phyloP scores from a whole-genome alignment of 2,329 filamentous ascomycete genomes.

The Xylaria sp. region DNA sequence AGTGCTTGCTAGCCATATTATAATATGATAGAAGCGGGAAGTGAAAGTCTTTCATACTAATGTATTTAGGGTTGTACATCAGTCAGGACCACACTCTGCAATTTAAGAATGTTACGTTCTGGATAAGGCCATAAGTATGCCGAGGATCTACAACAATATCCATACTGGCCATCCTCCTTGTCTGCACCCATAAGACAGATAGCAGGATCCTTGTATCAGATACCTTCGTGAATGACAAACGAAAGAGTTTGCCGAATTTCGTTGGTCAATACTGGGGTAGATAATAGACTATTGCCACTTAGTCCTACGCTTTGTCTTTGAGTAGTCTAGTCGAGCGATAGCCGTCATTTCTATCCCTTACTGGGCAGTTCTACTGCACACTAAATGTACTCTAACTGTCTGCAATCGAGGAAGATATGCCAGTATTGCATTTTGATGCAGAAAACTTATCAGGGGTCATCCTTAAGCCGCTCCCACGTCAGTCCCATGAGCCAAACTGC shows the following conservation, averaged over 20 bases:
- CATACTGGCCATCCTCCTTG: not conserved
- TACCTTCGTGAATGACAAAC: not conserved
- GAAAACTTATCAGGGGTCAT: slow-evolving; percentile 4
- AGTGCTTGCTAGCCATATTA: not conserved
- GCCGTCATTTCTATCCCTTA: not conserved
- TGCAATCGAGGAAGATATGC: not conserved
- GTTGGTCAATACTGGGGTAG: slow-evolving; percentile 6
- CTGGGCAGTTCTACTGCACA: not conserved
- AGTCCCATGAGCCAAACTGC: not conserved
- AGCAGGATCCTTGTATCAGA: not conserved
- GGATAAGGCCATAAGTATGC: not conserved
- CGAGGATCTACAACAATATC: slow-evolving; percentile 5
- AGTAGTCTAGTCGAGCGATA: slow-evolving; percentile 12
- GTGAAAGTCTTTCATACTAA: not conserved
- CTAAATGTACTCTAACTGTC: not conserved
- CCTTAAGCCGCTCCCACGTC: not conserved
- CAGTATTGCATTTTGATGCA: slow-evolving; percentile 1
- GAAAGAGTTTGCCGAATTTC: not conserved
- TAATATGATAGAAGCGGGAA: not conserved
- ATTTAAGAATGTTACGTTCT: not conserved
- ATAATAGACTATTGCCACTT: slow-evolving; percentile 17
- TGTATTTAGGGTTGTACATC: not conserved
- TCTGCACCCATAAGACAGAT: not conserved
- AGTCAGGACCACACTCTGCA: not conserved
- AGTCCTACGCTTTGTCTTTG: slow-evolving; percentile 20